A percentile compares a stretch with the other conserved stretches of the same genome.
These are phyloP conservation scores for Aspergillus affinis DNA, from an alignment of 495 filamentous ascomycete genomes.

Conservation along the genomic window DNA sequence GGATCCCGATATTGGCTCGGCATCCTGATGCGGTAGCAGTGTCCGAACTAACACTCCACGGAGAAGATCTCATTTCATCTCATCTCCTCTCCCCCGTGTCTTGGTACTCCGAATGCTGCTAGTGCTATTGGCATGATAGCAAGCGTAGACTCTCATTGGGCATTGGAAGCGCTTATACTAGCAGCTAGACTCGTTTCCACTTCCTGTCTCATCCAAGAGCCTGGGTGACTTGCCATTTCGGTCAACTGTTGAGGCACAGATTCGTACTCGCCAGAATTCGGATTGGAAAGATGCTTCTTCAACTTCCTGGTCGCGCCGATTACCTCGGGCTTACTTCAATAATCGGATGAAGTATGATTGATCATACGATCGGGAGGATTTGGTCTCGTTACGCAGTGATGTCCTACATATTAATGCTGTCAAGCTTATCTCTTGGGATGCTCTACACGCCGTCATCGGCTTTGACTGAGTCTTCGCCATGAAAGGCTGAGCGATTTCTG, in stretches of 20 bases:
- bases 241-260: not conserved
- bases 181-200: not conserved
- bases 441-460: not conserved
- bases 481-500: not conserved
- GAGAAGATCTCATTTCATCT: not conserved
- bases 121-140: not conserved
- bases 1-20: not conserved
- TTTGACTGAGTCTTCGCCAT: not conserved
- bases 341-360: not conserved
- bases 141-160: not conserved
- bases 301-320: not conserved
- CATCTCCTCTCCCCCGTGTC: not conserved
- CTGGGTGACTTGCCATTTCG: not conserved
- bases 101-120: not conserved
- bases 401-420: not conserved
- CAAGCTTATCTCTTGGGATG: not conserved
- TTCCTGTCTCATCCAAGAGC: not conserved
- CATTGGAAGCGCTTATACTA: not conserved
- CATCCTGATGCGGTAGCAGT: not conserved
- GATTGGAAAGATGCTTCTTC: not conserved
- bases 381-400: not conserved
- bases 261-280: not conserved
- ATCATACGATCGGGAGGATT: not conserved
- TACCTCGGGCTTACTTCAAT: not conserved
- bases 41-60: not conserved